phyloP scores from a whole-genome alignment of 2,329 filamentous ascomycete species.

The Diaporthe citri region DNA sequence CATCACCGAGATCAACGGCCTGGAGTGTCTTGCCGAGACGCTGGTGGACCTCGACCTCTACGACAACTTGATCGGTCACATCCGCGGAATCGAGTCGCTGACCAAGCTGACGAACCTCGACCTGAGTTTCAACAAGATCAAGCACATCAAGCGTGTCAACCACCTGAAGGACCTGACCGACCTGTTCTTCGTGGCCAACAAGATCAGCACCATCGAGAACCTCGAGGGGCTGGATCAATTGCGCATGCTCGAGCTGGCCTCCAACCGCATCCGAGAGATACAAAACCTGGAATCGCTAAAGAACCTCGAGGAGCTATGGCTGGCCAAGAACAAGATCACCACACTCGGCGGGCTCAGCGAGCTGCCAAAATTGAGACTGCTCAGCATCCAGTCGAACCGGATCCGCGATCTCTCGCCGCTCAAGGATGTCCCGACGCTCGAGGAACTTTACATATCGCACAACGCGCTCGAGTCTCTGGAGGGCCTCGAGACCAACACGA shows the following conservation, averaged over 20 bases:
- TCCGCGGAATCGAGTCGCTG: constrained; percentile 85
- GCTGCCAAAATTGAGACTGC: constrained; percentile 83
- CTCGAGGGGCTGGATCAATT: constrained; percentile 81
- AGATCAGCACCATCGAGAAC: constrained; percentile 88
- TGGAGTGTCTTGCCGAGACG: constrained; percentile 73
- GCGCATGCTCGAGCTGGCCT: constrained; percentile 89
- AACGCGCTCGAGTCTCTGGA: constrained; percentile 85
- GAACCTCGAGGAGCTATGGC: constrained; percentile 89
- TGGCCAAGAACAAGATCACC: constrained; percentile 97
- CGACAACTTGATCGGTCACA: constrained; percentile 92
- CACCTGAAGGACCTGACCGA: constrained; percentile 84
- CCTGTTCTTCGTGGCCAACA: constrained; percentile 94
- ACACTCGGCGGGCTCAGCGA: constrained; percentile 82
- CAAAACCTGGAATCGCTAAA: constrained; percentile 83
- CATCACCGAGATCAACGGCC: constrained; percentile 83
- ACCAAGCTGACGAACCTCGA: constrained; percentile 84
- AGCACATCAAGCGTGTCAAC: constrained; percentile 91
- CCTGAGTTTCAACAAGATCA: constrained; percentile 99
- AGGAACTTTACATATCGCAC: constrained; percentile 96
- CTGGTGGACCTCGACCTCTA: constrained; percentile 93
- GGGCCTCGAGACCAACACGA: constrained; percentile 76
- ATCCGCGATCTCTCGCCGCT: constrained; percentile 84
- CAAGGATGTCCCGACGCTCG: constrained; percentile 78
- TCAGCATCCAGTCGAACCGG: constrained; percentile 96
- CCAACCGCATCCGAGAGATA: constrained; percentile 91